phyloP scores from a whole-genome alignment of 1,139 yeast species.

The Martiniozyma asiatica region DNA sequence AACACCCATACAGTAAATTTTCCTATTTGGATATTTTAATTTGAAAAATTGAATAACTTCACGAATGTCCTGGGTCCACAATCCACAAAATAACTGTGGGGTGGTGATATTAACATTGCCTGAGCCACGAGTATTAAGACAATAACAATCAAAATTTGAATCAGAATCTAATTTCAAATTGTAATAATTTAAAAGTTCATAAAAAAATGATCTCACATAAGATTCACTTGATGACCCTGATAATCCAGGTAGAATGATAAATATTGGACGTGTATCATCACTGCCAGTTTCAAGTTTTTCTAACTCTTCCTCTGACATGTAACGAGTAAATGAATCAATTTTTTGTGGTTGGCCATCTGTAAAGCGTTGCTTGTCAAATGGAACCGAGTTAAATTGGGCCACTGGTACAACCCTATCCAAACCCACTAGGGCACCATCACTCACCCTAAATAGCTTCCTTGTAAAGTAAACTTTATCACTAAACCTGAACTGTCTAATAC shows the following conservation, averaged over 20 bases:
- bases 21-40: conserved; percentile 53
- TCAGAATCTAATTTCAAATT: no score
- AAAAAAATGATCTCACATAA: conserved; percentile 56
- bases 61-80: conserved; percentile 62
- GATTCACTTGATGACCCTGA: conserved; percentile 92
- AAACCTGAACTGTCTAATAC: conserved; percentile 41
- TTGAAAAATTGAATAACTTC: conserved; percentile 41
- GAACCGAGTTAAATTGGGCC: conserved; percentile 31
- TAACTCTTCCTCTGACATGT: conserved; percentile 43
- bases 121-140: conserved; percentile 77
- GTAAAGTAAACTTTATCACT: conserved; percentile 62
- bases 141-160: conserved; percentile 51
- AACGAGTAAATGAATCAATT: conserved; percentile 62
- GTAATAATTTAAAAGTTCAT: conserved; percentile 22
- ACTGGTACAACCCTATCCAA: conserved; percentile 60
- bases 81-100: conserved; percentile 63
- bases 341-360: conserved; percentile 51
- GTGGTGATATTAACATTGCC: conserved; percentile 71
- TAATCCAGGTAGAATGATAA: conserved; percentile 69
- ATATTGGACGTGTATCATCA: conserved; percentile 42
- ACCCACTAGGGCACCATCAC: conserved; percentile 65
- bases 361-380: no score
- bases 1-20: conserved; percentile 67
- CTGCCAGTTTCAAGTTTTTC: conserved; percentile 9
- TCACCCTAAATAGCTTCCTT: conserved; percentile 49